phyloP scores from a whole-genome alignment of 2,329 filamentous ascomycete species.

The Aureobasidium sp. region DNA sequence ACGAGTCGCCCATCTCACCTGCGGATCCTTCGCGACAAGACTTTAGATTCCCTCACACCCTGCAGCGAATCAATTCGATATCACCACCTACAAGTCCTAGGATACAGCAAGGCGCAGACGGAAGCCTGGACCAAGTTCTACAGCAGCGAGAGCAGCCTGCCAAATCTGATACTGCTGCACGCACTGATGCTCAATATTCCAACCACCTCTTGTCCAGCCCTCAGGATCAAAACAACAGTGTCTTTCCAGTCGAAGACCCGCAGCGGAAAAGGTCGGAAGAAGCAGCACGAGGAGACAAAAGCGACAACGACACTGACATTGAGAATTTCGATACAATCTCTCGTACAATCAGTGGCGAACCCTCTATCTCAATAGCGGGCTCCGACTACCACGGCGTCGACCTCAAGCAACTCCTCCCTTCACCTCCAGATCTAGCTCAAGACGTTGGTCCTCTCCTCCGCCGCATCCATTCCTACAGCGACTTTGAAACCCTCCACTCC shows the following conservation, averaged over 20 bases:
- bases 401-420: conserved; percentile 48
- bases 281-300: not conserved
- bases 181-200: not conserved
- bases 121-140: not conserved
- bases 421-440: conserved; percentile 43
- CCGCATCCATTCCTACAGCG: conserved; percentile 50
- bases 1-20: conserved; percentile 17
- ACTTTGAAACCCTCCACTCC: conserved; percentile 19
- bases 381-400: conserved; percentile 56
- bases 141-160: not conserved
- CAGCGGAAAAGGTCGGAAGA: not conserved
- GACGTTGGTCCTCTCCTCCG: conserved; percentile 46
- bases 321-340: not conserved
- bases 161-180: not conserved
- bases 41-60: not conserved
- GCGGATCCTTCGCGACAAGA: not conserved
- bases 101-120: not conserved
- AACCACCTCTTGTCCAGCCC: not conserved
- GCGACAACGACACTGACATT: not conserved
- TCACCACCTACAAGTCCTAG: conserved; percentile 12
- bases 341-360: conserved; percentile 4
- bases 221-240: not conserved
- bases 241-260: conserved; percentile 10
- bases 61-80: conserved; percentile 1
- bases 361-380: conserved; percentile 45